Percentiles rank a stretch among this genome's conserved stretches.
Evolutionary conservation across 352 stramenopile genomes (phyloP).

Genomic region (Pythium folliculosum): DNA sequence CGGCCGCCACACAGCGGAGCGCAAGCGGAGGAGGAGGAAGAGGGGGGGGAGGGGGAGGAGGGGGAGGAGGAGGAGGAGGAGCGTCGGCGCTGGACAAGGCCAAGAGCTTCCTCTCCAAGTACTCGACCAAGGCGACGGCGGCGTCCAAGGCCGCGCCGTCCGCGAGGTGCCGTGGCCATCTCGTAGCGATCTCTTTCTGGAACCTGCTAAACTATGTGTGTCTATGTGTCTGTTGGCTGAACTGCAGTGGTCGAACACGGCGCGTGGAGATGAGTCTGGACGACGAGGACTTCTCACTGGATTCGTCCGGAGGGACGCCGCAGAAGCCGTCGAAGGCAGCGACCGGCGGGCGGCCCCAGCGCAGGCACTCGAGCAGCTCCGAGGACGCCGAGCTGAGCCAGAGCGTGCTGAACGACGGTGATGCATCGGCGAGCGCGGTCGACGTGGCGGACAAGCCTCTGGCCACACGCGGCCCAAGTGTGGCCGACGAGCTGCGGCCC

Average conservation of each 20-base stretch:
- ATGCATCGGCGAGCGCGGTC: background rate
- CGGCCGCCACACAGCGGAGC: background rate
- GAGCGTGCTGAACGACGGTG: background rate
- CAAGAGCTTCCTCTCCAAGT: conserved; percentile 76
- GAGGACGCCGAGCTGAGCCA: conserved; percentile 13
- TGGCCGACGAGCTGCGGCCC: too few species aligned
- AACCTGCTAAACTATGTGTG: too few species aligned
- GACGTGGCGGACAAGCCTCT: background rate
- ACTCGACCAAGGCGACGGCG: conserved; percentile 41
- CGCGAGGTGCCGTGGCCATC: background rate
- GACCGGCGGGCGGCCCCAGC: background rate
- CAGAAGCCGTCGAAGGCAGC: conserved; percentile 15
- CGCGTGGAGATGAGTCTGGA: conserved; percentile 55
- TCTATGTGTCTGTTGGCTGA: too few species aligned
- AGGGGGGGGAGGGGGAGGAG: conserved; percentile 1
- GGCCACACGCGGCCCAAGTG: too few species aligned
- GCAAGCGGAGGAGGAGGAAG: background rate
- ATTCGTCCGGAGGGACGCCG: conserved; percentile 33
- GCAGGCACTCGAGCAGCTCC: conserved; percentile 11
- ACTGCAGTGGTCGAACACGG: conserved; percentile 8
- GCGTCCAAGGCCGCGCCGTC: conserved; percentile 6
- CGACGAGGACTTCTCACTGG: conserved; percentile 49
- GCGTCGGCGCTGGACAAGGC: conserved; percentile 61
- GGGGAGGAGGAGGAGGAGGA: background rate
- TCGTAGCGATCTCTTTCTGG: background rate